Percentiles rank a stretch among this genome's conserved stretches.
These are phyloP conservation scores for Pyrrhoderma noxium DNA, from an alignment of 1,284 basidiomycete species.

Conservation along the genomic window DNA sequence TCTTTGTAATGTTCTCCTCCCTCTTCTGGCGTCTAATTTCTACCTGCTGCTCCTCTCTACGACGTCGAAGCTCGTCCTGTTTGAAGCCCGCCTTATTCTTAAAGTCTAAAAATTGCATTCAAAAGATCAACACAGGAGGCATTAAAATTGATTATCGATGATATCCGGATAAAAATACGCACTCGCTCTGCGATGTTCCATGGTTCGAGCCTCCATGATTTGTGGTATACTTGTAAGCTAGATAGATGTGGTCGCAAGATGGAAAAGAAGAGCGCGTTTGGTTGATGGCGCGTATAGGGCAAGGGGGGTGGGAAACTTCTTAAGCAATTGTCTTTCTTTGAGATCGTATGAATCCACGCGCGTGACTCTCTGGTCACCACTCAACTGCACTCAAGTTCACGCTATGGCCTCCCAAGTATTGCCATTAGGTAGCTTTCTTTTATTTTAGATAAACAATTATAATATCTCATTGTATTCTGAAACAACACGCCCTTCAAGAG, in stretches of 20 bases:
- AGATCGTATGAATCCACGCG: background rate
- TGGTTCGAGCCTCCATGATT: conserved; percentile 16
- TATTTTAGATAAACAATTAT: conserved; percentile 19
- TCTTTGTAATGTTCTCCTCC: conserved; percentile 95
- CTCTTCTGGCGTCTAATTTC: conserved; percentile 96
- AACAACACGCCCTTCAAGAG: conserved; percentile 44
- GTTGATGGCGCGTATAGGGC: conserved; percentile 10
- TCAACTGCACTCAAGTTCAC: background rate
- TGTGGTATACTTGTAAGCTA: background rate
- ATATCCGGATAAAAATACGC: background rate
- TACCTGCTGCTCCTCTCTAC: conserved; percentile 94
- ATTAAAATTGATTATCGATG: background rate
- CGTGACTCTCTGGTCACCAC: background rate
- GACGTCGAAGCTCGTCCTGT: conserved; percentile 83
- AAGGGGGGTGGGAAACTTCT: conserved; percentile 7
- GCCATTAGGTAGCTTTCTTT: conserved; percentile 36
- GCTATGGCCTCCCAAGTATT: conserved; percentile 50
- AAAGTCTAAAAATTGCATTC: conserved; percentile 35
- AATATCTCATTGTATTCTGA: background rate
- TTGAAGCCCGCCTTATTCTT: conserved; percentile 82
- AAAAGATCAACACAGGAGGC: conserved; percentile 1
- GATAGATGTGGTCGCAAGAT: background rate
- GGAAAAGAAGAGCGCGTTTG: conserved; percentile 7
- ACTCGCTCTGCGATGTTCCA: conserved; percentile 19
- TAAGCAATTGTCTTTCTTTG: background rate